These are phyloP conservation scores for Colletotrichum sp. DNA, from an alignment of 2,329 filamentous ascomycete species.

Conservation along the genomic window DNA sequence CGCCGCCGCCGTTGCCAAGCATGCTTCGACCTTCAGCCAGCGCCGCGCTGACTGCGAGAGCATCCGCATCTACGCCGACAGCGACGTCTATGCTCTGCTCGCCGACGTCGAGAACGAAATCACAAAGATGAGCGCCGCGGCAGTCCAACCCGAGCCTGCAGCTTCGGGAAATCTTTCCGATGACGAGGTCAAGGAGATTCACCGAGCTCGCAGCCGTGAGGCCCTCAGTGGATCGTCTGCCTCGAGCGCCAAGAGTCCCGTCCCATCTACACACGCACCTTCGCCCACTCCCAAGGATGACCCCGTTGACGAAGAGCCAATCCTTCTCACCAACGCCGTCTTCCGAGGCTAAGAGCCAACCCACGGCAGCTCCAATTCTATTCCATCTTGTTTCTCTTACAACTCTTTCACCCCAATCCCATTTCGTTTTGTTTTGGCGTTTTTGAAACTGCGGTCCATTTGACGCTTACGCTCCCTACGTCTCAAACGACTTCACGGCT, in stretches of 20 bases:
- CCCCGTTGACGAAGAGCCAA: slow-evolving; percentile 6
- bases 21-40: slow-evolving; percentile 29
- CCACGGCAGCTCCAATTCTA: neutral
- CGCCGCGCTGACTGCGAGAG: slow-evolving; percentile 60
- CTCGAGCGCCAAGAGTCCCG: slow-evolving; percentile 30
- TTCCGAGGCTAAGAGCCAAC: slow-evolving; percentile 19
- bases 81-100: slow-evolving; percentile 70
- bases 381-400: neutral
- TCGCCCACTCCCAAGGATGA: slow-evolving; percentile 23
- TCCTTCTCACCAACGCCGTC: slow-evolving; percentile 25
- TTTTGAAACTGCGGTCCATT: slow-evolving; percentile 1
- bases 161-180: slow-evolving; percentile 37
- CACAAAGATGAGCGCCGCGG: slow-evolving; percentile 43
- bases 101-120: slow-evolving; percentile 71
- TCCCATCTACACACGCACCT: slow-evolving; percentile 30
- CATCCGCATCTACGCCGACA: slow-evolving; percentile 72
- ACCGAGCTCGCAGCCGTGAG: slow-evolving; percentile 58
- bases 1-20: slow-evolving; percentile 23
- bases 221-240: slow-evolving; percentile 43
- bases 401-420: neutral
- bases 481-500: slow-evolving; percentile 21
- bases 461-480: slow-evolving; percentile 17
- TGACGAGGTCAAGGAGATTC: slow-evolving; percentile 44
- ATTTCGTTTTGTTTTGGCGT: neutral
- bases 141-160: slow-evolving; percentile 37